Evolutionary conservation across 176 grass and related monocot species (phyloP).

Genomic region (Eremochloa ophiuroides): DNA sequence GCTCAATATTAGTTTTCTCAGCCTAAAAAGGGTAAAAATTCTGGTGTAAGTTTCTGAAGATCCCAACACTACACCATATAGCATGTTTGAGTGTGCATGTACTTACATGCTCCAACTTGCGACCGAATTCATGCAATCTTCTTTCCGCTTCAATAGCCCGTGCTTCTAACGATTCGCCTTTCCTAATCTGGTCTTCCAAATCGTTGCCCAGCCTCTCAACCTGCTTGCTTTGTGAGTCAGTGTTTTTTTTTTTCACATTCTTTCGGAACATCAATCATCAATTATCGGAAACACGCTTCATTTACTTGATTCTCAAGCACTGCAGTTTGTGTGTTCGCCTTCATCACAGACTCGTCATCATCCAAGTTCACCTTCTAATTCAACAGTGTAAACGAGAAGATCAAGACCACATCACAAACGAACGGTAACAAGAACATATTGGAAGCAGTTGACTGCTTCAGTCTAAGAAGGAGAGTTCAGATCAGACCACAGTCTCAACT

Average conservation of each 20-base stretch:
- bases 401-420: background rate
- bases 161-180: constrained; percentile 45
- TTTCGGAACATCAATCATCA: background rate
- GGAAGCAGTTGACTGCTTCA: background rate
- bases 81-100: background rate
- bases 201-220: constrained; percentile 48
- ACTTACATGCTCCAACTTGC: constrained; percentile 50
- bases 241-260: background rate
- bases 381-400: background rate
- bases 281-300: background rate
- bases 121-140: constrained; percentile 23
- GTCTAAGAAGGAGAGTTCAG: background rate
- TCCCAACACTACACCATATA: background rate
- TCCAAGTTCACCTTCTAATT: constrained; percentile 22
- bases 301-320: constrained; percentile 44
- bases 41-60: background rate
- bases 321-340: constrained; percentile 17
- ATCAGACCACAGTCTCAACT: background rate
- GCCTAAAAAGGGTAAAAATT: constrained; percentile 4
- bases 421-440: background rate
- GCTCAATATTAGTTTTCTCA: constrained; percentile 15
- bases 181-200: constrained; percentile 41
- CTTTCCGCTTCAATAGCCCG: constrained; percentile 36
- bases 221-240: constrained; percentile 20
- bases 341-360: constrained; percentile 37